Base-by-base conservation (phyloP, 2,329 filamentous ascomycete genomes). In the Fusarium subglutinans region DNA sequence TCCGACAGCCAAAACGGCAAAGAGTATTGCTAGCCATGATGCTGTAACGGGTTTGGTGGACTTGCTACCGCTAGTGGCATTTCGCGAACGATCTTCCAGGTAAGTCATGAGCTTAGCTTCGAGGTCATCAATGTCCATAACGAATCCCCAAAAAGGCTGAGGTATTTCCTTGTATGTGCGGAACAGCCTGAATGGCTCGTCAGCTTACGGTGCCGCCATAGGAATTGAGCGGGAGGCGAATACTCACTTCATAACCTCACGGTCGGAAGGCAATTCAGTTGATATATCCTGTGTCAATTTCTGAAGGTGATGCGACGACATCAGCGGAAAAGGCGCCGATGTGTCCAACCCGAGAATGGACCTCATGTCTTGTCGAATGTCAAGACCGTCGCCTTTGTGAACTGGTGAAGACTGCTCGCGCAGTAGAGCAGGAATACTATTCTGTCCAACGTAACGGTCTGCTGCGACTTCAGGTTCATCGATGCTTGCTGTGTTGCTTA, bases 91-190 rank as follows among this genome's bases (percentile, higher is more conserved):
- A 65, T 92, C 90, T 74, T 92, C 90, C 3, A 92, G 83, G 72
- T 92, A 92, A 28, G 90, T 84, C 86, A 92, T 91, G 53, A 92
- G 83, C 69, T 87, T 89, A 9, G 89, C 87, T 75, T 92, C 90
- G 35, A 92, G 86, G 60, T 91, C 90, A 63, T 91, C 89, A 61
- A 92, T 89, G 73, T 92, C 90, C 65, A 91, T 87, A 24, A 92
- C 88, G 56, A 92, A 90, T 4, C 90, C 90, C 90, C 90, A 92
- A 74, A 92, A 92, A 4, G 89, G 89, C 55, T 92, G 90, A 4
- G 90, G 88, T 30, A 91, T 90, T 77, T 92, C 89, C 79, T 91
- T 91, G 82, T 92, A 92, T 5, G 90, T 89, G 50, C 89, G 87
- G 77, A 92, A 92, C 12, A 91, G 83, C 76, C 90, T 91, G 65